Evolutionary conservation across 768 basidiomycete genomes (phyloP).

Genomic region (Lyophyllum atratum): DNA sequence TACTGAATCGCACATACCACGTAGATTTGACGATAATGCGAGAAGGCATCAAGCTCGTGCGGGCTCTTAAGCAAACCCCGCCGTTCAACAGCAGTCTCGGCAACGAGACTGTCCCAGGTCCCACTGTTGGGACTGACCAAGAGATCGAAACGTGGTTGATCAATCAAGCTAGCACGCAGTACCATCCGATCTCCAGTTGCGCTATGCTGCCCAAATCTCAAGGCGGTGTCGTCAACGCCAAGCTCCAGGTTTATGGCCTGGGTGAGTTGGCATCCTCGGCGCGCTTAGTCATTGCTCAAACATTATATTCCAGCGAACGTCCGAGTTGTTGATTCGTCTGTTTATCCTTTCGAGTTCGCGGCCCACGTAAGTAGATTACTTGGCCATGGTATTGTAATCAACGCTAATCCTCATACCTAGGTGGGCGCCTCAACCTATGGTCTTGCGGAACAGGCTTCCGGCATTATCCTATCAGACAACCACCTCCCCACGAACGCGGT

Average conservation of each 20-base stretch:
- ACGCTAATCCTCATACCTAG: slow-evolving; percentile 2
- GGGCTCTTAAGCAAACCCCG: slow-evolving; percentile 49
- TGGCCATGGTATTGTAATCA: background rate
- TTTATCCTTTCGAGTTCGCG: slow-evolving; percentile 24
- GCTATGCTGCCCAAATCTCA: slow-evolving; percentile 54
- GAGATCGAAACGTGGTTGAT: slow-evolving; percentile 56
- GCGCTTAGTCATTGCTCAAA: too few relatives aligned
- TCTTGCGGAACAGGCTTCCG: slow-evolving; percentile 40
- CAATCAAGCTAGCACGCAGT: slow-evolving; percentile 50
- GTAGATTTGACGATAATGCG: slow-evolving; percentile 49
- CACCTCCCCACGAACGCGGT: slow-evolving; percentile 1
- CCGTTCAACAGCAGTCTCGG: slow-evolving; percentile 49
- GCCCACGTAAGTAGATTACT: slow-evolving; percentile 19
- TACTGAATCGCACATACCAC: slow-evolving; percentile 1
- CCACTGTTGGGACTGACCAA: slow-evolving; percentile 51
- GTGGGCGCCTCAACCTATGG: slow-evolving; percentile 24
- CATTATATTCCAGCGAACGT: slow-evolving; percentile 39
- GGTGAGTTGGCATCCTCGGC: slow-evolving; percentile 26
- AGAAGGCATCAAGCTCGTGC: slow-evolving; percentile 61
- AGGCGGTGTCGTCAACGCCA: slow-evolving; percentile 59
- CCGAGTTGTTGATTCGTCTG: slow-evolving; percentile 30
- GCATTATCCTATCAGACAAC: slow-evolving; percentile 31
- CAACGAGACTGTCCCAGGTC: slow-evolving; percentile 49
- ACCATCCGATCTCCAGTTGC: slow-evolving; percentile 59
- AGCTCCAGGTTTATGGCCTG: slow-evolving; percentile 56